Conservation (phyloP, 306 rosid species). For the Cucumis cinereus region DNA sequence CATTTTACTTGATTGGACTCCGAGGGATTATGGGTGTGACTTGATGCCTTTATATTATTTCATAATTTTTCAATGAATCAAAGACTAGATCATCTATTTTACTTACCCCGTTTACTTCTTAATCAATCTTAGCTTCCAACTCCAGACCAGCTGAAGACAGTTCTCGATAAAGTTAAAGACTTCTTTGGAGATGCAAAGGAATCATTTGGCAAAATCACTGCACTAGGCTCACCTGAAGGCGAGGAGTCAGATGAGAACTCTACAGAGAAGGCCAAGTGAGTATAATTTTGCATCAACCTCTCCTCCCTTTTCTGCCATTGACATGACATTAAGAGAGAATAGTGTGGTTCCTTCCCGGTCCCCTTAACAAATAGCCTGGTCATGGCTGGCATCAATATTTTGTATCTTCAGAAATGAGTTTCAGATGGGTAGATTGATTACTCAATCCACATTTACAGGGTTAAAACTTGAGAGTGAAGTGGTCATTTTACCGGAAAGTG, state of each 20-base stretch:
- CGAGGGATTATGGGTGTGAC: neutral
- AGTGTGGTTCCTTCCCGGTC: neutral
- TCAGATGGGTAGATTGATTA: neutral
- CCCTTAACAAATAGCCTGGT: neutral
- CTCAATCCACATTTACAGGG: constrained; percentile 2
- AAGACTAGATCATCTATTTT: neutral
- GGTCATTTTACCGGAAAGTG: neutral
- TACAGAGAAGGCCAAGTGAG: constrained; percentile 51
- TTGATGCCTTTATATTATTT: too few relatives aligned
- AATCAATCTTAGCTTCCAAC: constrained; percentile 65
- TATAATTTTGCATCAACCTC: neutral
- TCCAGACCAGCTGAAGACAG: constrained; percentile 63
- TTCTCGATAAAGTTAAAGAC: constrained; percentile 70
- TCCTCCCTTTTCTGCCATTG: neutral
- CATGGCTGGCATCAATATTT: neutral
- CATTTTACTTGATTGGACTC: too few relatives aligned
- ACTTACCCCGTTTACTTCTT: neutral
- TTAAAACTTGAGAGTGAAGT: constrained; percentile 6
- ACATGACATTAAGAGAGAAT: neutral
- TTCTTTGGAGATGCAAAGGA: constrained; percentile 84
- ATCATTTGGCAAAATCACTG: constrained; percentile 64
- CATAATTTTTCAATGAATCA: too few relatives aligned
- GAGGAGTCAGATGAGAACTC: constrained; percentile 35
- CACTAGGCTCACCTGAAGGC: constrained; percentile 24
- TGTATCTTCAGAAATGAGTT: neutral